A percentile compares a stretch with the other conserved stretches of the same genome.
Conservation (phyloP, 257 asterid genomes). For the Coffea eugenioides region DNA sequence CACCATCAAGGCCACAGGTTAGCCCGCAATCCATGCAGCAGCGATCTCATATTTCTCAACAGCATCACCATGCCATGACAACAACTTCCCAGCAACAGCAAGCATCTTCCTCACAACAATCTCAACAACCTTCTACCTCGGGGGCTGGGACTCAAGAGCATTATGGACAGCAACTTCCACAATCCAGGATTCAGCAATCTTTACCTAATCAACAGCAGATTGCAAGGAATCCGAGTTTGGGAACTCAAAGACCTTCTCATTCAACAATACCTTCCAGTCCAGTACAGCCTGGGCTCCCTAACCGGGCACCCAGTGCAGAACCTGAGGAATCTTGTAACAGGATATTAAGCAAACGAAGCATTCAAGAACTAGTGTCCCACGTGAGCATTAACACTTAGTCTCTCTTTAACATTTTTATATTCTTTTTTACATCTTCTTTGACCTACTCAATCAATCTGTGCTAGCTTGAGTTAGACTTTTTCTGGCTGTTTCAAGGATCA, state of each 20-base stretch:
- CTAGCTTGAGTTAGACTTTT: background rate
- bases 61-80: conserved; percentile 49
- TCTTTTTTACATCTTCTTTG: background rate
- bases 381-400: conserved; percentile 24
- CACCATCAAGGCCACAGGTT: conserved; percentile 63
- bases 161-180: conserved; percentile 49
- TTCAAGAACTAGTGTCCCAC: conserved; percentile 78
- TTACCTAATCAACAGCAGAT: conserved; percentile 63
- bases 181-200: conserved; percentile 58
- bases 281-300: conserved; percentile 34
- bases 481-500: background rate
- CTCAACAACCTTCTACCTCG: conserved; percentile 49
- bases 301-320: conserved; percentile 46
- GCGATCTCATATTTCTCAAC: conserved; percentile 57
- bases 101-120: conserved; percentile 42
- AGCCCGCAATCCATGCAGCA: conserved; percentile 63
- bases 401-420: background rate
- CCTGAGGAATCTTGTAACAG: conserved; percentile 57
- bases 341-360: conserved; percentile 75
- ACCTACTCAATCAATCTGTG: background rate
- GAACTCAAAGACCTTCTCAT: conserved; percentile 59
- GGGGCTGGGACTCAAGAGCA: conserved; percentile 54
- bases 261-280: conserved; percentile 42
- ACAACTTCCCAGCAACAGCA: conserved; percentile 51
- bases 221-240: conserved; percentile 54